These are phyloP conservation scores for Paramyrothecium sp. DNA, from an alignment of 2,329 filamentous ascomycete species.

Conservation along the genomic window DNA sequence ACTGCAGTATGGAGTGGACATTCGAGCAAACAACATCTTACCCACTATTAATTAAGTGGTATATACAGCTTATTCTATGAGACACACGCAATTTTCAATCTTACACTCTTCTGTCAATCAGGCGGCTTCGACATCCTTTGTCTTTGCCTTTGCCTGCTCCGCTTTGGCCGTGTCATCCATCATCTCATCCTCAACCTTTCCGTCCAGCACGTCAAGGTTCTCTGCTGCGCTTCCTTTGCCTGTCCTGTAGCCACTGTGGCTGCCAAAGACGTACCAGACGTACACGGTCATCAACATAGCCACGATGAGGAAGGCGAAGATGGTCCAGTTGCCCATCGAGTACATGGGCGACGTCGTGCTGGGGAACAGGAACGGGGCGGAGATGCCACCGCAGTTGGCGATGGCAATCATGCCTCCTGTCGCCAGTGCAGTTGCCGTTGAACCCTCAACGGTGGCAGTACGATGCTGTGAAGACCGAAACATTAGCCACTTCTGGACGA, in stretches of 20 bases:
- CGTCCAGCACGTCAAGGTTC: conserved; percentile 19
- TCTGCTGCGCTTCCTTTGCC: conserved; percentile 15
- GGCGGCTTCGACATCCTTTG: conserved; percentile 6
- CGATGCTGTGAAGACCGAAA: conserved; percentile 17
- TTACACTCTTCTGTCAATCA: background rate
- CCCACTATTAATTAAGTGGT: too few species aligned
- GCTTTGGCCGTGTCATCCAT: conserved; percentile 14
- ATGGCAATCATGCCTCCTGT: conserved; percentile 33
- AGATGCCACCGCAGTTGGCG: conserved; percentile 30
- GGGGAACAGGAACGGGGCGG: conserved; percentile 31
- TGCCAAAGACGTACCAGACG: conserved; percentile 28
- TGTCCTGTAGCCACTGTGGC: conserved; percentile 27
- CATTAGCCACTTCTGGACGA: background rate
- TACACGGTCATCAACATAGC: conserved; percentile 22
- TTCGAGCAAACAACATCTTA: too few species aligned
- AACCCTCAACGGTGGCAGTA: conserved; percentile 29
- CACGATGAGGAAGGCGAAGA: conserved; percentile 25
- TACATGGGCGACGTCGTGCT: conserved; percentile 26
- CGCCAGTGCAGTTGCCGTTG: conserved; percentile 28
- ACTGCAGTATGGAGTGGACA: too few species aligned
- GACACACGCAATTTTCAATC: too few species aligned
- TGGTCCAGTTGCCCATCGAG: conserved; percentile 31
- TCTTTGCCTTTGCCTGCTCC: conserved; percentile 11
- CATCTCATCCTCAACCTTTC: conserved; percentile 12
- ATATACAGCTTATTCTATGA: too few species aligned